A percentile compares a stretch with the other conserved stretches of the same genome.
Conservation (phyloP, 208 protist species). For the Leishmania amazonensis region DNA sequence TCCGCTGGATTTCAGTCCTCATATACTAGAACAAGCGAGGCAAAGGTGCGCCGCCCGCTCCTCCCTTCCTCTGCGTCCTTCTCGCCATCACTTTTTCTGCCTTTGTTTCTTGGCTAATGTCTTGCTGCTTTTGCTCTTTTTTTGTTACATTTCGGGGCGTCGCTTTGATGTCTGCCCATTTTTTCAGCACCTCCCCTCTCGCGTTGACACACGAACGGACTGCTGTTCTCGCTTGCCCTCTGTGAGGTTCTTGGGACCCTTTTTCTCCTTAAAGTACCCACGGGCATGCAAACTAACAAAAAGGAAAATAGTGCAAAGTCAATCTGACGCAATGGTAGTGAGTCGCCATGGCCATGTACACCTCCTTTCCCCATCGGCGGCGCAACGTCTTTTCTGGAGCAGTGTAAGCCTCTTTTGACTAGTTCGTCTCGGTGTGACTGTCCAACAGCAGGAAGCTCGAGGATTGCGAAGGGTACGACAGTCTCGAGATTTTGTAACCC, state of each 20-base stretch:
- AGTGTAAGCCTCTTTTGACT: neutral
- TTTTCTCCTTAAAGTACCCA: neutral
- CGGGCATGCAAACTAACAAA: neutral
- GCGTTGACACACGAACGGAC: neutral
- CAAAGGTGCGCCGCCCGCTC: neutral
- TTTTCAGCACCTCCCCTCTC: neutral
- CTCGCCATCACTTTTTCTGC: slow-evolving; percentile 8
- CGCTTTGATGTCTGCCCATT: neutral
- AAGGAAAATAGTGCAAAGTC: neutral
- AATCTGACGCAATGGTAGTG: neutral
- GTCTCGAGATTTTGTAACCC: neutral
- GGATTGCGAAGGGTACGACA: neutral
- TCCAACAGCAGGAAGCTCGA: neutral
- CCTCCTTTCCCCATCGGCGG: neutral
- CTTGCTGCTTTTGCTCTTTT: slow-evolving; percentile 2
- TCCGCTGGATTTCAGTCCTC: neutral
- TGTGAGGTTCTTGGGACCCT: neutral
- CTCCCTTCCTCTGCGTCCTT: slow-evolving; percentile 6
- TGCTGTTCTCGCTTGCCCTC: neutral
- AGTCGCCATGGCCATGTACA: neutral
- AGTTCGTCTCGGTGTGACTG: neutral
- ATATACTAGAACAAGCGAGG: neutral
- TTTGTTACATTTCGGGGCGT: neutral
- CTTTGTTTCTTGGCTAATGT: slow-evolving; percentile 11
- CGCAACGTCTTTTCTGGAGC: neutral